Evolutionary conservation across 1,139 yeast species (phyloP).

Genomic region (Chernovozyma sophiae-reginae): DNA sequence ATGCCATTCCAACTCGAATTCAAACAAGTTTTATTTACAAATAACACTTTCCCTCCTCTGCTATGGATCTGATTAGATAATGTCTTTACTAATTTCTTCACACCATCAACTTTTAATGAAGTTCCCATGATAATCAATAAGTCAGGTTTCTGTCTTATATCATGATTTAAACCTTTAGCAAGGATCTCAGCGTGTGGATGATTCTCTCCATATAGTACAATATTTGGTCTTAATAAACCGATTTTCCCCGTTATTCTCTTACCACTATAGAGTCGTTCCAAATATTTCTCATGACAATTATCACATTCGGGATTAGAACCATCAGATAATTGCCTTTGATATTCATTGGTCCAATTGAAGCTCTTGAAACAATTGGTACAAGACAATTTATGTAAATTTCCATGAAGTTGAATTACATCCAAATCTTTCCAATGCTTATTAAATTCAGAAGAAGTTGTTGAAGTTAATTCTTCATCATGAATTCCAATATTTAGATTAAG

Average conservation of each 20-base stretch:
- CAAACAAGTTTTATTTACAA: constrained; percentile 54
- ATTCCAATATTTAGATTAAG: constrained; percentile 45
- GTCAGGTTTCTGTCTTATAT: constrained; percentile 57
- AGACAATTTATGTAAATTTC: constrained; percentile 70
- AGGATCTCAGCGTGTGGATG: constrained; percentile 70
- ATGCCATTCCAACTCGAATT: constrained; percentile 50
- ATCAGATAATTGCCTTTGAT: constrained; percentile 37
- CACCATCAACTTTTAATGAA: constrained; percentile 70
- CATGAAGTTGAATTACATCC: constrained; percentile 87
- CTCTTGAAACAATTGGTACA: constrained; percentile 66
- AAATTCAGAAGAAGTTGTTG: constrained; percentile 18
- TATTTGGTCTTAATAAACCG: constrained; percentile 69
- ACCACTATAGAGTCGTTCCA: constrained; percentile 54
- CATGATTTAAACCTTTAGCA: constrained; percentile 55
- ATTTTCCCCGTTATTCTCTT: constrained; percentile 55
- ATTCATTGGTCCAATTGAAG: constrained; percentile 59
- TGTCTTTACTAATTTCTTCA: constrained; percentile 58
- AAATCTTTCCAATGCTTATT: constrained; percentile 52
- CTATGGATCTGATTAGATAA: constrained; percentile 58
- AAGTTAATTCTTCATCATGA: constrained; percentile 26
- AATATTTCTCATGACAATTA: constrained; percentile 49
- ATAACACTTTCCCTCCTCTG: constrained; percentile 56
- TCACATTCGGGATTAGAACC: constrained; percentile 67
- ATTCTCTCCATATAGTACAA: constrained; percentile 74
- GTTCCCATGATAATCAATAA: constrained; percentile 71